These are phyloP conservation scores for Lepiota venenata DNA, from an alignment of 768 basidiomycete genomes.

Conservation along the genomic window DNA sequence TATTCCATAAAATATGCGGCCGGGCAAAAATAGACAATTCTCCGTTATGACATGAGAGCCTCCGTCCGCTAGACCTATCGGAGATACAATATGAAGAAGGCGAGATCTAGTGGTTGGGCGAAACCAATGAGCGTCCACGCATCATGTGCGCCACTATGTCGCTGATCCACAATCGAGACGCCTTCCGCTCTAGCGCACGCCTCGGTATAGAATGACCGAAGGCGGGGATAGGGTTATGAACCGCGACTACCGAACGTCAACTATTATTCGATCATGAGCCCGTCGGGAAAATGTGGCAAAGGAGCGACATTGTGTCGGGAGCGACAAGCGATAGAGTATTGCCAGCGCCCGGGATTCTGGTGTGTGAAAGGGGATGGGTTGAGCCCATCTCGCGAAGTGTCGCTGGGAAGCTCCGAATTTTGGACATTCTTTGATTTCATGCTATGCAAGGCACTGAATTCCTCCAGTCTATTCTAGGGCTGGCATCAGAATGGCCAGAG, in stretches of 20 bases:
- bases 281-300: too few relatives aligned
- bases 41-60: conserved; percentile 10
- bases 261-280: too few relatives aligned
- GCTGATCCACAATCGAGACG: not conserved
- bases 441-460: conserved; percentile 13
- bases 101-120: not conserved
- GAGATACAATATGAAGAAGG: conserved; percentile 5
- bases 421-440: conserved; percentile 12
- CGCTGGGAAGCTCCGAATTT: conserved; percentile 7
- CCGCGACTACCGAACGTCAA: too few relatives aligned
- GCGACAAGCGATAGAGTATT: not conserved
- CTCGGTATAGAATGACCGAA: not conserved
- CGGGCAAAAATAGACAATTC: conserved; percentile 1
- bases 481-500: not conserved
- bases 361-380: conserved; percentile 2
- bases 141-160: not conserved
- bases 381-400: conserved; percentile 1
- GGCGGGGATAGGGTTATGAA: too few relatives aligned
- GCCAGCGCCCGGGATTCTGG: not conserved
- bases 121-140: not conserved
- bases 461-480: conserved; percentile 6
- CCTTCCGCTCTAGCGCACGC: not conserved
- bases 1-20: conserved; percentile 1
- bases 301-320: not conserved
- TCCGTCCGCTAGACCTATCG: not conserved